These are phyloP conservation scores for Alisma plantagoaquatica DNA, from an alignment of 106 monocot species.

Conservation along the genomic window DNA sequence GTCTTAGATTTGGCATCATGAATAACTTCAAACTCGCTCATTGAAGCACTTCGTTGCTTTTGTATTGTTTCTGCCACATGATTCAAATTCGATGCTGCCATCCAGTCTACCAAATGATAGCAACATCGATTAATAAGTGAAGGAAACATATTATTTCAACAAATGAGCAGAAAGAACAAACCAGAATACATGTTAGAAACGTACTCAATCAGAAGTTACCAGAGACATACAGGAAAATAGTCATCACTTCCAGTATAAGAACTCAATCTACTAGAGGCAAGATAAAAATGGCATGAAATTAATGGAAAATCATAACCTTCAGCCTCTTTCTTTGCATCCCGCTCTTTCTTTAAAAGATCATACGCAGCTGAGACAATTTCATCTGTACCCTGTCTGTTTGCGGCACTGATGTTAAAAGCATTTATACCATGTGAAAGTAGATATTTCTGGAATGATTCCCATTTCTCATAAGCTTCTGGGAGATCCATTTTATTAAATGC, in stretches of 20 bases:
- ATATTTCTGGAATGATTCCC: conserved; percentile 56
- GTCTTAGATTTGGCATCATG: conserved; percentile 51
- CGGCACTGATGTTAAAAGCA: conserved; percentile 77
- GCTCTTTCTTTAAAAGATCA: conserved; percentile 53
- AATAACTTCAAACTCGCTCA: conserved; percentile 88
- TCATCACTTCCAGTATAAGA: too few relatives aligned
- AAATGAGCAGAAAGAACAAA: too few relatives aligned
- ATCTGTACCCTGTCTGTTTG: conserved; percentile 71
- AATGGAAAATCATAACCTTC: too few relatives aligned
- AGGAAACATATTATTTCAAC: too few relatives aligned
- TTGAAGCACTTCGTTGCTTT: conserved; percentile 58
- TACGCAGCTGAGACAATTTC: conserved; percentile 64
- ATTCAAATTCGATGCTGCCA: conserved; percentile 44
- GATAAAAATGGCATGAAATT: too few relatives aligned
- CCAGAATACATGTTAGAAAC: too few relatives aligned
- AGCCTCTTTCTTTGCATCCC: conserved; percentile 31
- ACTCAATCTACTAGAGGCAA: too few relatives aligned
- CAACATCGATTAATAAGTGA: too few relatives aligned
- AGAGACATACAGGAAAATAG: too few relatives aligned
- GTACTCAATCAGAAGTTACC: too few relatives aligned
- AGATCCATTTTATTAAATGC: conserved; percentile 97
- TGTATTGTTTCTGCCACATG: conserved; percentile 79
- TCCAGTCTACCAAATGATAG: conserved; percentile 38
- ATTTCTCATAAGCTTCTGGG: conserved; percentile 82
- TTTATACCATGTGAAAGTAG: conserved; percentile 34